phyloP scores from a whole-genome alignment of 345 rosid genomes.

The Lagerstroemia speciosa region DNA sequence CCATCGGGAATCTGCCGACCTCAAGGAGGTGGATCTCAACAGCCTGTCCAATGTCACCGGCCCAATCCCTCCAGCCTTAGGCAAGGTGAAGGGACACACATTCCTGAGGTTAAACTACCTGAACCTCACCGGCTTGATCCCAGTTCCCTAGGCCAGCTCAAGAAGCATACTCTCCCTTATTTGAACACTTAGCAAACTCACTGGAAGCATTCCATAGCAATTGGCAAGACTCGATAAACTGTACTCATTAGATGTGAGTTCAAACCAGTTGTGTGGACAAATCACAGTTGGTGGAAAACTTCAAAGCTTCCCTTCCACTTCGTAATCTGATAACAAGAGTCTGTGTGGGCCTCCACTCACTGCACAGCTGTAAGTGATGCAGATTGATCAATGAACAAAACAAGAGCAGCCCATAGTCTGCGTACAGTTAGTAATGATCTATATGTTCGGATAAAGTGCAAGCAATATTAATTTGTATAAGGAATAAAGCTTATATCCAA shows the following conservation, averaged over 20 bases:
- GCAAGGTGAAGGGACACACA: constrained; percentile 44
- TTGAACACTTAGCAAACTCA: constrained; percentile 3
- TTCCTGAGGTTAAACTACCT: constrained; percentile 31
- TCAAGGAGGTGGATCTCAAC: constrained; percentile 37
- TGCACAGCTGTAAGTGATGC: constrained; percentile 3
- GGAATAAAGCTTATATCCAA: background rate
- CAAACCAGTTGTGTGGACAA: constrained; percentile 10
- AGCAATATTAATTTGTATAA: background rate
- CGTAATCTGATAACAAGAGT: constrained; percentile 9
- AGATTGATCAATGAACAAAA: background rate
- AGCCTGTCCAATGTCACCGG: constrained; percentile 56
- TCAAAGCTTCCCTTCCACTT: constrained; percentile 4
- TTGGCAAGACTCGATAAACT: constrained; percentile 5
- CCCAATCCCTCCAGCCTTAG: constrained; percentile 41
- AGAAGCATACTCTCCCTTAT: background rate
- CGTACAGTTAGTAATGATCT: background rate
- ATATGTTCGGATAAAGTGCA: no score
- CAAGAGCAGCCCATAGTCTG: background rate
- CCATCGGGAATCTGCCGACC: constrained; percentile 57
- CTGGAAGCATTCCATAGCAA: constrained; percentile 5
- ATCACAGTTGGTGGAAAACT: constrained; percentile 14
- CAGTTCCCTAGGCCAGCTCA: constrained; percentile 6
- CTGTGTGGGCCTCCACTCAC: constrained; percentile 18
- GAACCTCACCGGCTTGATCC: constrained; percentile 11
- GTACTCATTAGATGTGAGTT: background rate